Evolutionary conservation across 2,329 filamentous ascomycete genomes (phyloP).

Genomic region (Penicillium vulpinum): DNA sequence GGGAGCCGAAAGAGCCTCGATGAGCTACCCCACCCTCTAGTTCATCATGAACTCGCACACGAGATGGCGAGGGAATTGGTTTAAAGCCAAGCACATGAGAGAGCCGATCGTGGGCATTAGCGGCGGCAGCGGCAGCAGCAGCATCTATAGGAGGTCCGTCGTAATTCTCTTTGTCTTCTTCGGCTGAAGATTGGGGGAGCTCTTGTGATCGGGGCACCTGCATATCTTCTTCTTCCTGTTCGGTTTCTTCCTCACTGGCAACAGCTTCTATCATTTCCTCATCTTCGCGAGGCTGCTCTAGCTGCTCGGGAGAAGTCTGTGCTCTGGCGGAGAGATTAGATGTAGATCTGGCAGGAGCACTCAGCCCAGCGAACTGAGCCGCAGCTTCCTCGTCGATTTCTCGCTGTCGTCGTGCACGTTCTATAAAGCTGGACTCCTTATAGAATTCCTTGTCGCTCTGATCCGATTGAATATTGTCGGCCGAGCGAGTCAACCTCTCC

Average conservation of each 20-base stretch:
- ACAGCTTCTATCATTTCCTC: constrained; percentile 23
- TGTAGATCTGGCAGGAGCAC: constrained; percentile 31
- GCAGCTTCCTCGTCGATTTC: constrained; percentile 36
- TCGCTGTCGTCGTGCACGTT: constrained; percentile 35
- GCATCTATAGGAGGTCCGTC: constrained; percentile 30
- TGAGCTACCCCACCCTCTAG: neutral
- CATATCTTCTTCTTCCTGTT: constrained; percentile 48
- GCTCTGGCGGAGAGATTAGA: neutral
- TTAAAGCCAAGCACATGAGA: constrained; percentile 39
- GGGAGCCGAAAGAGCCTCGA: constrained; percentile 1
- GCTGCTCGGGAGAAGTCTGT: constrained; percentile 5
- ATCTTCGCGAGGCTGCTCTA: constrained; percentile 15
- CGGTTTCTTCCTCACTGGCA: constrained; percentile 48
- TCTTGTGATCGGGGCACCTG: constrained; percentile 33
- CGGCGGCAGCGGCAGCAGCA: constrained; percentile 32
- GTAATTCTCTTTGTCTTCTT: constrained; percentile 52
- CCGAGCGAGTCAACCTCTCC: constrained; percentile 37
- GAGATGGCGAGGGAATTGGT: constrained; percentile 17
- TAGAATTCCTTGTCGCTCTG: constrained; percentile 47
- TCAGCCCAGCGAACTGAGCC: constrained; percentile 38
- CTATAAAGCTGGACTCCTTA: constrained; percentile 43
- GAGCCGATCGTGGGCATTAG: constrained; percentile 40
- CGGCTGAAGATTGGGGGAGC: constrained; percentile 30
- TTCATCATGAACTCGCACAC: constrained; percentile 3
- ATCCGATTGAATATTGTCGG: constrained; percentile 35